These are phyloP conservation scores for Chenopodium album DNA, from an alignment of 148 eudicot genomes.

Conservation along the genomic window DNA sequence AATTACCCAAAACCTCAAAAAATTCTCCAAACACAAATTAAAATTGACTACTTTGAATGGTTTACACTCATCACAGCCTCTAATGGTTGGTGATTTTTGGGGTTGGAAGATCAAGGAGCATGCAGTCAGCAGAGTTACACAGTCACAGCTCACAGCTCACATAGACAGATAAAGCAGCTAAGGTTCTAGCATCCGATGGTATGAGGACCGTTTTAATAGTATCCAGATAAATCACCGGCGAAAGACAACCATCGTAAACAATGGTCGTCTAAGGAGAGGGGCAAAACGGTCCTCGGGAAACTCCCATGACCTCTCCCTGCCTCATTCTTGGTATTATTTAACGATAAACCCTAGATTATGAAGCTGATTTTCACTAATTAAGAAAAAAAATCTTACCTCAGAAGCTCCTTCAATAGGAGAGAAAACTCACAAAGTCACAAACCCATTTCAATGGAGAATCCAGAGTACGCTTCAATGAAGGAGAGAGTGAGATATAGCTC, in stretches of 20 bases:
- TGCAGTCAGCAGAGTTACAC: neutral
- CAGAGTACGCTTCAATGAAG: neutral
- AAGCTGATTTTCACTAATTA: too few species aligned
- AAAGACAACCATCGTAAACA: neutral
- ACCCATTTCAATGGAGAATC: too few species aligned
- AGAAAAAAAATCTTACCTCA: too few species aligned
- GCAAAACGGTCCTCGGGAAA: constrained; percentile 12
- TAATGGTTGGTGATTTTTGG: too few species aligned
- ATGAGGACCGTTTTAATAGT: neutral
- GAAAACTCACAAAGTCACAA: too few species aligned
- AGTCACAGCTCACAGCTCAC: too few species aligned
- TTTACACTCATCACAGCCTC: constrained; percentile 18
- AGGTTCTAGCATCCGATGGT: neutral
- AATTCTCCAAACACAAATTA: neutral
- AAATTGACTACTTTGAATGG: neutral
- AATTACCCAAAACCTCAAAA: neutral
- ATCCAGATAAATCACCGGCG: neutral
- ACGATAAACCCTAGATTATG: neutral
- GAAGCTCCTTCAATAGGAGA: too few species aligned
- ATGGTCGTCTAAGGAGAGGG: constrained; percentile 7
- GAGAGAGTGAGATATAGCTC: too few species aligned
- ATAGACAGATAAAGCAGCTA: neutral
- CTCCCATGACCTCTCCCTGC: neutral
- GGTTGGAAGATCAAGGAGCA: neutral
- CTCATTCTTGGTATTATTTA: constrained; percentile 1